Conservation (phyloP, 2,329 filamentous ascomycete genomes). For the Colletotrichum limetticola region DNA sequence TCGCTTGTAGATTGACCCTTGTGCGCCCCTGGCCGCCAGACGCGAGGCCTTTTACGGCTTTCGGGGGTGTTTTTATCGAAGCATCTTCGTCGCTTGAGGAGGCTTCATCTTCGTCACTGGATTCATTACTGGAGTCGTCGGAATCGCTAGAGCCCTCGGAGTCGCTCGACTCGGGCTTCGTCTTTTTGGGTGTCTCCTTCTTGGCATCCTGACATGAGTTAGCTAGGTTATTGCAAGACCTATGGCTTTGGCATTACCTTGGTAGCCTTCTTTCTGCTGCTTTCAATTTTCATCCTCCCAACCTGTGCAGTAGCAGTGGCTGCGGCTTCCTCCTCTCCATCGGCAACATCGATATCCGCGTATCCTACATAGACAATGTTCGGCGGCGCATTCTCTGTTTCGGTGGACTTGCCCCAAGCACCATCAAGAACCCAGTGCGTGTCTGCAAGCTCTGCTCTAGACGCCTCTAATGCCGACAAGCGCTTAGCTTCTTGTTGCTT, state of each 20-base stretch:
- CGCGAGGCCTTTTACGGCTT: slow-evolving; percentile 38
- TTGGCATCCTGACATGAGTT: slow-evolving; percentile 35
- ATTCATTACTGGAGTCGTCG: slow-evolving; percentile 24
- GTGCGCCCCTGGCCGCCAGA: slow-evolving; percentile 27
- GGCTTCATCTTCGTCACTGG: slow-evolving; percentile 29
- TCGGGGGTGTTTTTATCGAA: slow-evolving; percentile 8
- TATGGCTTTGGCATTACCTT: slow-evolving; percentile 40
- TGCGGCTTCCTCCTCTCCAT: slow-evolving; percentile 45
- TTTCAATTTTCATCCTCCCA: slow-evolving; percentile 50
- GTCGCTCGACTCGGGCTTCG: slow-evolving; percentile 35
- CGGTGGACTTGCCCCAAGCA: slow-evolving; percentile 36
- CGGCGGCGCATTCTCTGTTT: slow-evolving; percentile 46
- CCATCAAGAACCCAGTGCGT: slow-evolving; percentile 80
- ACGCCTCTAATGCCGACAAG: slow-evolving; percentile 68
- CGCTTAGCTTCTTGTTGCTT: slow-evolving; percentile 75
- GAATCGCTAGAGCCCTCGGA: slow-evolving; percentile 39
- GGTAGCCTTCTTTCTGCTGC: slow-evolving; percentile 40
- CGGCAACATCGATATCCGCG: slow-evolving; percentile 58
- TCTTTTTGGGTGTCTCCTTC: slow-evolving; percentile 32
- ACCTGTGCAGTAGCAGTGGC: slow-evolving; percentile 43
- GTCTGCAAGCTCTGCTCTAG: slow-evolving; percentile 72
- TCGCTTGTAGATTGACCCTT: slow-evolving; percentile 38
- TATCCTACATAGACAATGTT: slow-evolving; percentile 70
- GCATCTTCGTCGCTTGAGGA: slow-evolving; percentile 8
- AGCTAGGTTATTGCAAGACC: not conserved